Base-by-base conservation (phyloP, 2,329 filamentous ascomycete genomes). In the Fusarium oxysporum region DNA sequence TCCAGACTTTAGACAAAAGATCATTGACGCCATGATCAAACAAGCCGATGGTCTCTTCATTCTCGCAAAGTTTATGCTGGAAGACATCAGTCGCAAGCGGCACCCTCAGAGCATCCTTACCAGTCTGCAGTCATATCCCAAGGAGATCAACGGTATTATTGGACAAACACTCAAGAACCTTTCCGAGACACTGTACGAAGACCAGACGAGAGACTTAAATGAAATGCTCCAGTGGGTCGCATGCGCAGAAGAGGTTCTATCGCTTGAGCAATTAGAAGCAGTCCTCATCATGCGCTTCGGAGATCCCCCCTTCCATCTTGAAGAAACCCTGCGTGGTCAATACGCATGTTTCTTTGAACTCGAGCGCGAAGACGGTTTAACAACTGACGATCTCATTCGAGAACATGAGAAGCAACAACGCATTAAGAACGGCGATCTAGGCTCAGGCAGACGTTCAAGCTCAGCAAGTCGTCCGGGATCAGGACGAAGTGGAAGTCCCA, bases 61-160 rank as follows among this genome's bases (percentile, higher is more conserved):
- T 25, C 80, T 86, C 50, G 85, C 85, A 51, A 84, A 86, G 62
- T 83, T 86, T 48, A 87, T 87, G 85, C 62, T 89, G 6, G 83
- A 83, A 9, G 86, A 89, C 54, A 78, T 87, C 6, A 82, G 81
- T 28, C 82, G 83, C 37, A 83, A 86, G 62, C 80, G 82, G 6
- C 85, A 86, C 47, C 83, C 85, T 0, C 80, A 82, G 11, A 84
- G 84, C 1, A 87, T 83, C 2, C 81, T 84, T 9, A 81, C 85
- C 25, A 83, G 83, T 45, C 75, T 89, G 1, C 78, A 82, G 25
- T 79, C 80, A 0, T 87, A 86, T 43, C 85, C 85, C 14, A 82
- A 80, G 37, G 81, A 84, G 69, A 83, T 83, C 41, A 82, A 84
- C 59, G 84, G 83, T 12, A 83, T 85, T 68, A 77, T 86, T 19